A percentile compares a stretch with the other conserved stretches of the same genome.
Conservation (phyloP, 2,329 filamentous ascomycete genomes). For the Cladosporium sp. region DNA sequence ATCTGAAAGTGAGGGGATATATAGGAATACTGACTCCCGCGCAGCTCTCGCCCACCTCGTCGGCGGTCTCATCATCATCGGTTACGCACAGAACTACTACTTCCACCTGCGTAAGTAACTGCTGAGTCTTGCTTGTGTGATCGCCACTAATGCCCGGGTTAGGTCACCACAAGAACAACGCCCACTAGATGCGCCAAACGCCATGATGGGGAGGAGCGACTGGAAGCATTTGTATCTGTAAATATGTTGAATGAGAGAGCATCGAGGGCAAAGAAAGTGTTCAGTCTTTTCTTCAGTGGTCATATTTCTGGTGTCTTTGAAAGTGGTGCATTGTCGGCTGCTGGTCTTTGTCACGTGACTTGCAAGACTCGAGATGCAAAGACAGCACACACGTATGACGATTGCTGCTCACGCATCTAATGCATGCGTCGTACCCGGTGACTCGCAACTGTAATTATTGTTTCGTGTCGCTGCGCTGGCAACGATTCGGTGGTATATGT, state of each 20-base stretch:
- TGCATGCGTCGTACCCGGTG: neutral
- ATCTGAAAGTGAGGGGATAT: neutral
- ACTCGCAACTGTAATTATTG: neutral
- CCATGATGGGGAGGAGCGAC: neutral
- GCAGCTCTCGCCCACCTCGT: slow-evolving; percentile 87
- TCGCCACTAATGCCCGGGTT: slow-evolving; percentile 32
- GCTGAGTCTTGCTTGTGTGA: neutral
- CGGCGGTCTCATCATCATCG: slow-evolving; percentile 72
- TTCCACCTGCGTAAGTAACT: slow-evolving; percentile 90
- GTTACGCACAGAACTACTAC: slow-evolving; percentile 99
- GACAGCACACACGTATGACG: neutral
- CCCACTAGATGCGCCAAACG: slow-evolving; percentile 64
- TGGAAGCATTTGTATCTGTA: slow-evolving; percentile 22
- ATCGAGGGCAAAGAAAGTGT: neutral
- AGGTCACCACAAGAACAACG: slow-evolving; percentile 99
- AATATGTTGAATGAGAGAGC: slow-evolving; percentile 20
- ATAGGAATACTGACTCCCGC: slow-evolving; percentile 23
- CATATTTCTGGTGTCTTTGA: neutral
- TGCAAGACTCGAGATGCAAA: neutral
- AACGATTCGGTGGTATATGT: neutral
- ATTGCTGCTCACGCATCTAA: neutral
- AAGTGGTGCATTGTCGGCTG: neutral
- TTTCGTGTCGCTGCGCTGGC: neutral
- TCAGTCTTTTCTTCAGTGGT: neutral
- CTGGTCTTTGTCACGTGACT: neutral